Conservation (phyloP, 352 stramenopile genomes). For the Chrysophaeum taylorii region DNA sequence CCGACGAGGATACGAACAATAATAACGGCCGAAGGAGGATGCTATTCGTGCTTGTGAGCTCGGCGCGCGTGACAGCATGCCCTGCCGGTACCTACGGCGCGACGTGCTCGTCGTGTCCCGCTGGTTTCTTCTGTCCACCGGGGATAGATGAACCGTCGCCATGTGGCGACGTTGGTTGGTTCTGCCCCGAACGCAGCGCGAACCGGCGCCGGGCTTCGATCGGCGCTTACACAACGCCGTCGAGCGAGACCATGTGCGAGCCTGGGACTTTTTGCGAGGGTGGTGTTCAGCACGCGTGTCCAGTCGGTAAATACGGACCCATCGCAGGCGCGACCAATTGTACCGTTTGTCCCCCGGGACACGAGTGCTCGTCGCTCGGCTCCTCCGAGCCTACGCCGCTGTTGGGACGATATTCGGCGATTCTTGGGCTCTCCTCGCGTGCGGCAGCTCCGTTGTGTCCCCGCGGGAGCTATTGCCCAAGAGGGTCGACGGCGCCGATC, state of each 20-base stretch:
- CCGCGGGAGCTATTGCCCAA: conserved; percentile 9
- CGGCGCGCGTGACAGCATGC: no score
- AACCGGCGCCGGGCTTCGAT: background rate
- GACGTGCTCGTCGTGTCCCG: conserved; percentile 21
- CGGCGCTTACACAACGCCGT: conserved; percentile 15
- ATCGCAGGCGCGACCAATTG: conserved; percentile 35
- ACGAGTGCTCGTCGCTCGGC: conserved; percentile 51
- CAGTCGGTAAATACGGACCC: conserved; percentile 42
- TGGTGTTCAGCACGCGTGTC: conserved; percentile 30
- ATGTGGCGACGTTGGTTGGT: background rate
- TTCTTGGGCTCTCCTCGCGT: background rate
- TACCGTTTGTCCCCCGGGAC: conserved; percentile 39
- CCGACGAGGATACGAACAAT: no score
- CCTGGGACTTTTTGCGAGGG: background rate
- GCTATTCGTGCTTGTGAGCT: no score
- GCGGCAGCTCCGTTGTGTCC: conserved; percentile 8
- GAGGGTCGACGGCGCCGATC: background rate
- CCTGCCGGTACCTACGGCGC: no score
- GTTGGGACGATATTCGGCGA: conserved; percentile 43
- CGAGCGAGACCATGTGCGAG: background rate
- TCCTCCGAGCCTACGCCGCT: conserved; percentile 42
- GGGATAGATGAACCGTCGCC: conserved; percentile 2
- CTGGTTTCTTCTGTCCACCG: conserved; percentile 20
- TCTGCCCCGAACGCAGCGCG: conserved; percentile 25
- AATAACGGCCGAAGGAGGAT: no score